Base-by-base conservation (phyloP, 2,329 filamentous ascomycete genomes). In the Alternaria metachromatica region DNA sequence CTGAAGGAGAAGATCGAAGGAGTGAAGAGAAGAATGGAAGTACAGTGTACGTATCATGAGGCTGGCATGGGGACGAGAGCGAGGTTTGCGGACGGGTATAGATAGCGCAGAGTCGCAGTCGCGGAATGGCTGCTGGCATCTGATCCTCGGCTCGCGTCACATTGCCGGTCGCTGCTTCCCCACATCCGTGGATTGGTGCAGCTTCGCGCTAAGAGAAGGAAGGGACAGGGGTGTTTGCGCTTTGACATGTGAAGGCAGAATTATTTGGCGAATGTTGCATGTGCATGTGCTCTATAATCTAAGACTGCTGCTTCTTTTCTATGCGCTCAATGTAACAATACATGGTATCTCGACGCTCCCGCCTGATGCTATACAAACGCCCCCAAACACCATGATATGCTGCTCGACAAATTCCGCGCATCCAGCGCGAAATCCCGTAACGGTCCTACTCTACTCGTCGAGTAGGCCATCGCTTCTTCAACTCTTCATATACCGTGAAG, bases 401-500 rank as follows among this genome's bases (percentile, higher is more conserved):
- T 60, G 41, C 48, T 30, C 30, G 7, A 21, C 20, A 20, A 33
- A 13, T 15, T 18, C 18, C 15, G 10, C 21, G 33, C 41, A 26
- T 45, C 6, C 21, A 21, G 23, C 15, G 33, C n/a, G n/a, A 9
- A 30, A 28, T 5, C 12, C 8, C 21, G 5, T 10, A 9, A 46
- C 11, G 2, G 30, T 33, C 12, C 58, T 63, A 66, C 6, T 68
- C 67, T 33, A 30, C n/a, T 33, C 41, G 26, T 45, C 64, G 65
- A 33, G 71, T 71, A 37, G 76, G 72, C 78, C 78, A 80, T 33
- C 71, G 69, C 68, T 75, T 78, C 82, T 94, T 94, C 79, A 99
- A 80, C 13, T 90, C 91, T 81, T 98, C 96, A 78, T 94, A 98
- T 65, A 98, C 89, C 65, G 96, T 94, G 76, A 99, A 99, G 64